Base-by-base conservation (phyloP, 2,329 filamentous ascomycete genomes). In the Diaporthe batatas region DNA sequence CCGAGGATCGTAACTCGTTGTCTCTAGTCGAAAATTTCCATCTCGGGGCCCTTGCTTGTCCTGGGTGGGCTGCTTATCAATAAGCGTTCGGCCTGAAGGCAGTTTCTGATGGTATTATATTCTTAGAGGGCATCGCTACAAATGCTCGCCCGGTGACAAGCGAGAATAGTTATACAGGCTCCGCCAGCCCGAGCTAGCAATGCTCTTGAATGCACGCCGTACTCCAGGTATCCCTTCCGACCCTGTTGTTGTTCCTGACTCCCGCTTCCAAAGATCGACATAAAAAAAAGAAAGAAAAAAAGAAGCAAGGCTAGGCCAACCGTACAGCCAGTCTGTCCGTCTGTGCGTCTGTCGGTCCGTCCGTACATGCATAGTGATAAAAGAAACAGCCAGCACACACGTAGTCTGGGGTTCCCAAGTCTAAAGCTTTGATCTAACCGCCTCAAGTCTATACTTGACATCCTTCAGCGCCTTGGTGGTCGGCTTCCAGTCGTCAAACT, bases 401-500 rank as follows among this genome's bases (percentile, higher is more conserved):
- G 2, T 29, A n/a, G 29, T 34, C 21, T 29, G 2, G 23, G 23
- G 23, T 36, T 8, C 55, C n/a, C 25, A 2, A 6, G 34, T 55
- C 58, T 59, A 91, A 25, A 98, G 84, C 83, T 95, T 97, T 62
- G 94, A 98, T 78, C 94, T 89, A 57, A 99, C 94, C 3, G 93
- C 96, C 83, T 98, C 96, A 25, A 99, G 86, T 75, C 96, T 88
- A 82, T 97, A 98, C 82, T 97, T 97, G 59, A 99, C 95, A 82
- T 99, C 96, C 83, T 96, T 98, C 72, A 99, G 84, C 55, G 93
- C 93, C 84, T 98, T 99, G 10, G 92, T 97, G 0, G 87, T 88
- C 0, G 96, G 96, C 79, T 93, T 95, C 96, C 96, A 99, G 69
- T 94, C 91, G 80, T 98, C 95, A 82, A 98, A 99, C 81, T 97